Percentiles rank a stretch among this genome's conserved stretches.
Conservation (phyloP, 306 rosid genomes). For the Lathyrus tuberosus region DNA sequence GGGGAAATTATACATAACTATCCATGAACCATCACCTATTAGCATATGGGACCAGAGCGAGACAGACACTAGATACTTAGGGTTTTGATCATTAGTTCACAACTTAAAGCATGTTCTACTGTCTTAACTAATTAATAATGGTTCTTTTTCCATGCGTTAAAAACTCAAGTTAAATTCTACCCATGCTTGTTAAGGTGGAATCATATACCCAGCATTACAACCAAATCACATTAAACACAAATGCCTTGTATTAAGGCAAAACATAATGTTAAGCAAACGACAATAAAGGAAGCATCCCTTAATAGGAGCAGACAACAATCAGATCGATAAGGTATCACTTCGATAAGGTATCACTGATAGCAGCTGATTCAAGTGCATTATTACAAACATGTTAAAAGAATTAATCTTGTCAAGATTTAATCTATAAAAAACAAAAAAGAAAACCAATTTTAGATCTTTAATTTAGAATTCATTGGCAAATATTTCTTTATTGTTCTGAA, state of each 20-base stretch:
- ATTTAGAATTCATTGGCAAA: conserved; percentile 21
- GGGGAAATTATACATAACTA: no score
- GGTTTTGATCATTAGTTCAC: no score
- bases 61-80: no score
- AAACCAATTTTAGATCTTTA: conserved; percentile 20
- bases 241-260: conserved; percentile 15
- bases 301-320: conserved; percentile 30
- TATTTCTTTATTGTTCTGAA: conserved; percentile 24
- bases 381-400: conserved; percentile 20
- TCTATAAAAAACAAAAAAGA: neutral
- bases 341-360: conserved; percentile 9
- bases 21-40: no score
- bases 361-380: neutral
- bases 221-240: conserved; percentile 2
- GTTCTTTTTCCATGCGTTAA: no score
- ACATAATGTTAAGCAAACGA: neutral
- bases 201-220: neutral
- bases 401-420: conserved; percentile 17
- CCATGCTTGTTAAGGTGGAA: no score
- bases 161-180: no score
- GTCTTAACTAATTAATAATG: no score
- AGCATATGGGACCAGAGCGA: no score
- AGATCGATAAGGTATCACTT: conserved; percentile 13
- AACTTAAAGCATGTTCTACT: no score
- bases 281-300: neutral